Base-by-base conservation (phyloP, 768 basidiomycete species). In the Russula emetica region DNA sequence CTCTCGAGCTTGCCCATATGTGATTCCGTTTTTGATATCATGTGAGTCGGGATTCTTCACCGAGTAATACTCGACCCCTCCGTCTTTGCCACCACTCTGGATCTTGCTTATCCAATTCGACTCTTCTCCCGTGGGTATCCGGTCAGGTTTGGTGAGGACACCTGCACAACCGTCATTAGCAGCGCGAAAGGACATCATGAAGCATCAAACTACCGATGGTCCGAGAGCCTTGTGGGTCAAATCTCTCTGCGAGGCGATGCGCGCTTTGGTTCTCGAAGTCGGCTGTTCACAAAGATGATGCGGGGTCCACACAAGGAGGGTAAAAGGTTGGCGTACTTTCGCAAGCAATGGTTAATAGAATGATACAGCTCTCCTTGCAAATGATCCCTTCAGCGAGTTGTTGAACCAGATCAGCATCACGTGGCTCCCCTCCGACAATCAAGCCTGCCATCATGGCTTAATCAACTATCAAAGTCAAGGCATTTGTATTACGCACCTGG, bases 221-320 rank as follows among this genome's bases (percentile, higher is more conserved):
- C 5, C 88, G 79, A 55, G 78, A 79, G 0, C 89, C 88, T 1
- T 82, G 74, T 0, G 84, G 82, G 64, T 91, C 88, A 54, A 80
- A 74, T 16, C 74, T 55, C 68, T 84, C 85, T 0, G 87, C 83
- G 0, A 92, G 74, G n/a, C 80, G 76, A 62, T 86, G 84, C 0
- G 89, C 89, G 0, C 85, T 86, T 71, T 92, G 89, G 49, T 89
- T 92, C 67, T 91, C 87, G 22, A 88, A 88, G 66, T 92, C 88
- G 57, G 88, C 90, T 92, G 59, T 11, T 13, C 40, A 52, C 49
- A 5, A 16, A 30, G 26, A 54, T 24, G 58, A 58, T n/a, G 44
- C 14, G 36, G 38, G 10, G 49, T 13, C 5, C 1, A n/a, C 16
- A 54, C 13, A 18, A 56, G 36, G 20, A 16, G 51, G 47, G 36